Conservation (phyloP, 2,329 filamentous ascomycete species). For the Aspergillus brasiliensis region DNA sequence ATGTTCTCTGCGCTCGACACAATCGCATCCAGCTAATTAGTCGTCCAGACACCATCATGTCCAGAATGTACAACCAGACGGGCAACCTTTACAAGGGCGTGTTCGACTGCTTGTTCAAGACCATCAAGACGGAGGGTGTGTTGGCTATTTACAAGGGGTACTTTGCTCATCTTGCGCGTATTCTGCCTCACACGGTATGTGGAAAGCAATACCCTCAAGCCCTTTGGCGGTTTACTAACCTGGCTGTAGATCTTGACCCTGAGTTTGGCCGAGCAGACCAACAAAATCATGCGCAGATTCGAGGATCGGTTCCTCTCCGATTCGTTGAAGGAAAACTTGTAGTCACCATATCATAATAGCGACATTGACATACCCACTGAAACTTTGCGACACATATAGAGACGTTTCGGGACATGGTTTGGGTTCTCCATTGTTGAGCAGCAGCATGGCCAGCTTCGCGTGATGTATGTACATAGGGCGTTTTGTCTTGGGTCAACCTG, state of each 20-base stretch:
- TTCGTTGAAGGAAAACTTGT: slow-evolving; percentile 51
- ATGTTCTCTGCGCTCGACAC: slow-evolving; percentile 32
- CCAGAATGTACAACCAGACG: slow-evolving; percentile 97
- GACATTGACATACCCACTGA: not conserved
- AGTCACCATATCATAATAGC: slow-evolving; percentile 16
- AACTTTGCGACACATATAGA: not conserved
- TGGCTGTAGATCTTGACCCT: slow-evolving; percentile 73
- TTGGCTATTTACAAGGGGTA: slow-evolving; percentile 98
- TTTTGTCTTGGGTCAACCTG: slow-evolving; percentile 16
- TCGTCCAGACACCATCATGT: slow-evolving; percentile 89
- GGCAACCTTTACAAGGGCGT: slow-evolving; percentile 94
- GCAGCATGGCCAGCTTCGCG: slow-evolving; percentile 7
- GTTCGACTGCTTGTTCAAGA: slow-evolving; percentile 89
- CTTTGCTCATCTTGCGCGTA: slow-evolving; percentile 89
- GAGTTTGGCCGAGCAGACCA: slow-evolving; percentile 93
- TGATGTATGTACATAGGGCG: slow-evolving; percentile 23
- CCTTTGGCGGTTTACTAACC: slow-evolving; percentile 23
- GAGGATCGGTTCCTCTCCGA: slow-evolving; percentile 63
- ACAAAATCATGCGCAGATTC: slow-evolving; percentile 81
- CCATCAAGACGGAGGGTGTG: slow-evolving; percentile 84
- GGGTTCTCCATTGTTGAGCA: not conserved
- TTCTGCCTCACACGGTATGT: slow-evolving; percentile 82
- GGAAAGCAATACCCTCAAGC: not conserved
- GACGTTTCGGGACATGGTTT: slow-evolving; percentile 3
- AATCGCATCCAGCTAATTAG: slow-evolving; percentile 7